Evolutionary conservation across 306 rosid genomes (phyloP).

Genomic region (Sicyos edulis): DNA sequence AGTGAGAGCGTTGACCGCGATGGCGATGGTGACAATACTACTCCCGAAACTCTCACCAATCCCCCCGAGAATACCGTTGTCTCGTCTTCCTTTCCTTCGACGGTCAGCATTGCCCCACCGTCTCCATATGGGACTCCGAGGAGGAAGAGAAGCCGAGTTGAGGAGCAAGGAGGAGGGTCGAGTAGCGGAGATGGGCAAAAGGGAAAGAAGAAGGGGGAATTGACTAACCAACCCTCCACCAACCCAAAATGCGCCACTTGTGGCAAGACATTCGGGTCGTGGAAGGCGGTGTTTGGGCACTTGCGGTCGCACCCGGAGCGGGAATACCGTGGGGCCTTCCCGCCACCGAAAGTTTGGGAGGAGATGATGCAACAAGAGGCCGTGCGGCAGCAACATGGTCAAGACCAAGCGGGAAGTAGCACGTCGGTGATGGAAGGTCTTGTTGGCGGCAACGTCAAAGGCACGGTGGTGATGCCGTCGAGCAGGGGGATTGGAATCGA

Average conservation of each 20-base stretch:
- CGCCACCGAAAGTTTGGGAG: slow-evolving; percentile 23
- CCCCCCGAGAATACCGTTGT: not conserved
- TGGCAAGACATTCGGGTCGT: slow-evolving; percentile 22
- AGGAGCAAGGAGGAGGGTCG: not conserved
- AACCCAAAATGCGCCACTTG: slow-evolving; percentile 17
- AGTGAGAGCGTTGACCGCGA: not conserved
- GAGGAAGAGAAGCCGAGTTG: not conserved
- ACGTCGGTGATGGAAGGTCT: not conserved
- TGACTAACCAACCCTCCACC: not conserved
- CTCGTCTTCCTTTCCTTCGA: not conserved
- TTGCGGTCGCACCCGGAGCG: slow-evolving; percentile 31
- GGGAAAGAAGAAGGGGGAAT: slow-evolving; percentile 21
- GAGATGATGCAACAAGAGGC: no score
- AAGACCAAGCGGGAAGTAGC: not conserved
- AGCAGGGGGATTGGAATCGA: slow-evolving; percentile 8
- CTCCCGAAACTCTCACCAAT: not conserved
- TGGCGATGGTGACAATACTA: no score
- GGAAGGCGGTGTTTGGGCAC: slow-evolving; percentile 36
- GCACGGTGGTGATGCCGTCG: not conserved
- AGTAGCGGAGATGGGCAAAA: not conserved
- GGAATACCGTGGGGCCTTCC: slow-evolving; percentile 25
- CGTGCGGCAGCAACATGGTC: not conserved
- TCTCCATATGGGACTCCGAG: not conserved
- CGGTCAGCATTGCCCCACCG: not conserved
- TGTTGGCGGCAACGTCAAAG: not conserved